Evolutionary conservation across 371 early-diverging fungal species (phyloP), one percentile per base, ranked within the genome.

Genomic region (Mucor saturninus): DNA sequence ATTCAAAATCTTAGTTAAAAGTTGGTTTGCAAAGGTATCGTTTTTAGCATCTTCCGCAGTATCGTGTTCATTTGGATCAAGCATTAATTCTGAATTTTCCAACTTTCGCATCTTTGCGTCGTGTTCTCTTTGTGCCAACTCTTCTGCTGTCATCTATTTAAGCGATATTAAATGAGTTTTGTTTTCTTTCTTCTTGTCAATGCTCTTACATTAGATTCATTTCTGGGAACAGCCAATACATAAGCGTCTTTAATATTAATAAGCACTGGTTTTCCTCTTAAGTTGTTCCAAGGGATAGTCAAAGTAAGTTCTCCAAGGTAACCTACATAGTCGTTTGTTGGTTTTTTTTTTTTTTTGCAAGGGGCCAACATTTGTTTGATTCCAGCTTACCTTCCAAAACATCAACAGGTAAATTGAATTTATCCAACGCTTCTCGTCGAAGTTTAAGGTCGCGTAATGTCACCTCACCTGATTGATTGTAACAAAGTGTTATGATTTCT

Each of bases 241-340:
- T 90, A 95, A 5, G 96, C 93, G 65, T 97, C 89, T 64, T 94
- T 92, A 56, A 99, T 88, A 58, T 84, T 78, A 46, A 97, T 86
- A 61, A 89, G 86, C 38, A 98, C 94, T 3, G 99, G 97, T 69
- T 92, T 90, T 69, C 89, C 91, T 76, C 96, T 96, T 55, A 99
- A 79, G 74, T 99, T 97, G 11, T 88, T 88, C 99, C 99, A 99
- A 7, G 99, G 98, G 54, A 99, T 97, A 31, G 87, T 91, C 5
- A 97, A 76, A 0, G 91, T 93, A 31, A 98, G 86, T 59, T 94
- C 93, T 30, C 99, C 99, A 14, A 99, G 84, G 72, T 90, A 91
- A 9, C 98, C 95, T 93, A 65, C 49, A 46, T 13, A 52, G 21
- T 21, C 7, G 8, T 46, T 46, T 5, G 4, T 21, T 21, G 21